Evolutionary conservation across 2,329 filamentous ascomycete species (phyloP), one percentile per base, ranked within the genome.

Genomic region (Phaeoacremonium minimum): DNA sequence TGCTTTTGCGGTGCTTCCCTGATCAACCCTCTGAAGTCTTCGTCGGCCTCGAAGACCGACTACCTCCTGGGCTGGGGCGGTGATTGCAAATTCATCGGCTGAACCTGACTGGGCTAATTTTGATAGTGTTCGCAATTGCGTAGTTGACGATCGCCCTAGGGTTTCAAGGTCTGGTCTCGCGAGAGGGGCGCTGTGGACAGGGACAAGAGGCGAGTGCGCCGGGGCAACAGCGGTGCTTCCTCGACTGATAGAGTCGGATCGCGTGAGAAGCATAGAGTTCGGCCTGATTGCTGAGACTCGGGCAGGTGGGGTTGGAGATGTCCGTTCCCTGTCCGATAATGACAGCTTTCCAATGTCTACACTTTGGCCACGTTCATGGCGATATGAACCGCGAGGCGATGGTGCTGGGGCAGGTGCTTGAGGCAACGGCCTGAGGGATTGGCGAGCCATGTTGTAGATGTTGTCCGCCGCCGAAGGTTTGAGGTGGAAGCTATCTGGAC

Each of bases 121-220:
- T 6, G 91, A 95, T 26, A 97, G 69, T 1, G 88, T 90, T 30
- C 90, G 83, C 15, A 98, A 74, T 58, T 98, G 87, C 40, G 85
- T 83, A 2, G 93, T 97, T 0, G 91, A 86, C 1, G 93, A 97
- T 49, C 87, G 87, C 40, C 91, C 85, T 14, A 98, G 71, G 20
- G 79, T 83, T 56, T 89, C 78, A 9, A 97, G 71, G 45, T 96
- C 89, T 4, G 87, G 83, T 1, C 77, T 71, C 7, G 71, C 74
- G 13, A 89, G 60, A 4, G 73, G 66, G 11, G 71, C 51, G 44
- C 63, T 53, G 40, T 66, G 47, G 51, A 61, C 40, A 57, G 63
- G 53, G 50, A 64, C 64, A 34, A 32, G 61, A 45, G 42, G 57
- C 42, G 34, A 58, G 42, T 54, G 51, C 18, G 51, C 51, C 34